Base-by-base conservation (phyloP, 1,139 yeast species). In the Tardiomyces depauwii region DNA sequence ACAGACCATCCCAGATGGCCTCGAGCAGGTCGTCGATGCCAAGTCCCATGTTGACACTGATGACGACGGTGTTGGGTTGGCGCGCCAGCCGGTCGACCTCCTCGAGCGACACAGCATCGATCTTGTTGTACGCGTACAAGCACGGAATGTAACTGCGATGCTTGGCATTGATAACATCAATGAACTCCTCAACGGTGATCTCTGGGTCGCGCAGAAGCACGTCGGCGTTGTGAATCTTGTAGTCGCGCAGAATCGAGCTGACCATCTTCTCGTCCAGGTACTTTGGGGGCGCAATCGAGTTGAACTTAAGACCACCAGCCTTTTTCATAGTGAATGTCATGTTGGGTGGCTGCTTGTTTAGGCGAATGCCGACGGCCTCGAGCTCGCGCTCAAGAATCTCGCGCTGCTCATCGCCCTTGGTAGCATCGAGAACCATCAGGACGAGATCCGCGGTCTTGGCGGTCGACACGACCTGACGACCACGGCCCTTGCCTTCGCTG, bases 401-500 rank as follows among this genome's bases (percentile, higher is more conserved):
- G 53, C 96, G 73, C 63, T 91, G 98, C 55, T 89, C 88, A 38
- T 79, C 80, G 39, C 94, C 85, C 64, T 91, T 91, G 2, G 97
- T 89, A 2, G 97, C 96, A 67, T 91, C 98, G 55, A 91, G 68
- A 45, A 91, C 91, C 95, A 91, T 91, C 61, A 91, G 69, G 52
- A 91, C 82, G 61, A 91, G 70, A 61, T 91, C 97, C 0, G 96
- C 88, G 0, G 98, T 91, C 64, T 93, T 81, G 0, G 96, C 95
- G 1, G 95, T 93, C 1, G 97, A 85, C 55, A 91, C 89, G 41
- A 91, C 98, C 63, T 91, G 97, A 57, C 95, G 75, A 50, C 98
- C 98, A 65, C 98, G 78, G 58, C 98, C 98, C 64, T 89, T 88
- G 59, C 98, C 98, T 61, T 86, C 96, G 27, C 95, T 75, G 13